phyloP scores from a whole-genome alignment of 768 basidiomycete genomes.

The Brasilioporus rufonigricans region DNA sequence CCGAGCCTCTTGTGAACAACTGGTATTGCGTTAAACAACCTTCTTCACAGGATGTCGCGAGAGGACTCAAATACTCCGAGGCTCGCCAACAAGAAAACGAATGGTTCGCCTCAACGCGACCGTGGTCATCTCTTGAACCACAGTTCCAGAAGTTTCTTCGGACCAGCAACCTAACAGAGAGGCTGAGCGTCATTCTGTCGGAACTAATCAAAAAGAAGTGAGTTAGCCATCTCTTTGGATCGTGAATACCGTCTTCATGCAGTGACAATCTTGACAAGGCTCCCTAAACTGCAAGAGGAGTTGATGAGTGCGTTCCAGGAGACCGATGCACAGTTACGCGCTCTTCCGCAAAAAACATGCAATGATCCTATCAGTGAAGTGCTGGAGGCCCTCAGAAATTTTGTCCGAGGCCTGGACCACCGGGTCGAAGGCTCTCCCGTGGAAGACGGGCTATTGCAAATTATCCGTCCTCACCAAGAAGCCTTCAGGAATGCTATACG shows the following conservation, averaged over 20 bases:
- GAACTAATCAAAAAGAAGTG: constrained; percentile 1
- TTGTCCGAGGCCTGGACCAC: constrained; percentile 41
- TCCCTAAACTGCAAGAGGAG: constrained; percentile 62
- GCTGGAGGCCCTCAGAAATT: constrained; percentile 44
- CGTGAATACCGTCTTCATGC: too few relatives aligned
- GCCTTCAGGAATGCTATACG: constrained; percentile 48
- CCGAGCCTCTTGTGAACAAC: constrained; percentile 62
- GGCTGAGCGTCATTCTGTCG: too few relatives aligned
- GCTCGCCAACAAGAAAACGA: too few relatives aligned
- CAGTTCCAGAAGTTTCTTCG: too few relatives aligned
- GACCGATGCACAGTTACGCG: constrained; percentile 33
- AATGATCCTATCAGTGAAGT: constrained; percentile 58
- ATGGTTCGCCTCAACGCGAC: too few relatives aligned
- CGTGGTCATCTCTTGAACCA: too few relatives aligned
- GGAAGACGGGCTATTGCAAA: constrained; percentile 52
- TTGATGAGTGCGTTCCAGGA: constrained; percentile 43
- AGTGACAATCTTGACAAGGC: constrained; percentile 34
- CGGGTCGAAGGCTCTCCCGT: constrained; percentile 55
- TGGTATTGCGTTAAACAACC: constrained; percentile 46
- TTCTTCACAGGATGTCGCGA: constrained; percentile 12
- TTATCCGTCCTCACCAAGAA: constrained; percentile 48
- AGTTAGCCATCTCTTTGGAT: not conserved
- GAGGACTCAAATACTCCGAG: too few relatives aligned
- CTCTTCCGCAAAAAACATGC: constrained; percentile 54
- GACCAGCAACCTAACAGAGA: too few relatives aligned